Conservation (phyloP, 179 eudicot species). For the Beta lomatogona region DNA sequence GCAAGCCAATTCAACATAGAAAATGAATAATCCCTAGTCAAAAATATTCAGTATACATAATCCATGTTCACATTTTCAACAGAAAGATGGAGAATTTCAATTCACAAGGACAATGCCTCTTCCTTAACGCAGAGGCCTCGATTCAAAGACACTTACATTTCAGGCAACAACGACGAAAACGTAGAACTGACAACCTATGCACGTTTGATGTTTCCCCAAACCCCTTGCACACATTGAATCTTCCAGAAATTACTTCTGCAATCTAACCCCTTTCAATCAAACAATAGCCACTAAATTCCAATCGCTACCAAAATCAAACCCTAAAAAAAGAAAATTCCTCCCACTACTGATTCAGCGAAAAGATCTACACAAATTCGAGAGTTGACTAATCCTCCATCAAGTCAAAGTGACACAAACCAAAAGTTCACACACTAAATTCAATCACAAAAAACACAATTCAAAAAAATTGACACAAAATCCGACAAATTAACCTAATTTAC, state of each 20-base stretch:
- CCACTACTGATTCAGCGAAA: background rate
- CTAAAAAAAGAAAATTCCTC: background rate
- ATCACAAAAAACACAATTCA: background rate
- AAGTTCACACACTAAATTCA: background rate
- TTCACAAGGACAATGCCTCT: too few species aligned
- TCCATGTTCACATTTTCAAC: background rate
- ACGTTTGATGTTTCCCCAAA: too few species aligned
- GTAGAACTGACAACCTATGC: too few species aligned
- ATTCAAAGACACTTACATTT: too few species aligned
- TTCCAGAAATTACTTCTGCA: too few species aligned
- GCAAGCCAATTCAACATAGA: background rate
- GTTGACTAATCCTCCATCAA: background rate
- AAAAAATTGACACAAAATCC: constrained; percentile 12
- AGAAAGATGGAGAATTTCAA: too few species aligned
- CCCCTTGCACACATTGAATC: too few species aligned
- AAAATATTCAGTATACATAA: background rate
- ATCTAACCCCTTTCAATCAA: too few species aligned
- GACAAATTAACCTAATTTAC: background rate
- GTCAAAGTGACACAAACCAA: background rate
- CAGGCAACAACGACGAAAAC: too few species aligned
- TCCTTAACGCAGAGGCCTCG: too few species aligned
- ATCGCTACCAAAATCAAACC: background rate
- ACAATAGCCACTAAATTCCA: background rate
- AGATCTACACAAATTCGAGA: background rate
- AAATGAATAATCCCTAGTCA: too few species aligned